phyloP scores from a whole-genome alignment of 2,329 filamentous ascomycete species.

The Diaporthe citriasiana region DNA sequence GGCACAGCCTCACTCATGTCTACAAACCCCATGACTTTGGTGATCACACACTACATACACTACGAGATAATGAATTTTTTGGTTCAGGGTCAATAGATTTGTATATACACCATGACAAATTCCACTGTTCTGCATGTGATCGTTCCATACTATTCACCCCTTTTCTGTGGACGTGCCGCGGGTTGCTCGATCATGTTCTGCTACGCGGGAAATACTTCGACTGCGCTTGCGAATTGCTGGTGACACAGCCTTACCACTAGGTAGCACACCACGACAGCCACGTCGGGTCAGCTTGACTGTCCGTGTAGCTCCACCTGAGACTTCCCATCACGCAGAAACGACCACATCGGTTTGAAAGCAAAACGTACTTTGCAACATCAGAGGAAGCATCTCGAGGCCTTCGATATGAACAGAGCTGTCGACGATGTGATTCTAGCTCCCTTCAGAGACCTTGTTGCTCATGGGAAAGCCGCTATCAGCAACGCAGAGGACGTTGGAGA shows the following conservation, averaged over 20 bases:
- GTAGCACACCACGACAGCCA: not conserved
- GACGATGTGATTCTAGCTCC: conserved; percentile 37
- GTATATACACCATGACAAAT: not conserved
- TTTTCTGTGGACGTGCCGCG: not conserved
- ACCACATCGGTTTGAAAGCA: not conserved
- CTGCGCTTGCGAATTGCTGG: not conserved
- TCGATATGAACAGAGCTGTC: conserved; percentile 23
- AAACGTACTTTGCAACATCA: not conserved
- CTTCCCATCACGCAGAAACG: not conserved
- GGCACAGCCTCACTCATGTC: not conserved
- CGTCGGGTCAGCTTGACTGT: conserved; percentile 14
- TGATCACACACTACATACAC: not conserved
- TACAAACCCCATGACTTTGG: not conserved
- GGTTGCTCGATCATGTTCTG: not conserved
- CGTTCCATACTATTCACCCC: no score
- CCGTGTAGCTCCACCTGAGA: not conserved
- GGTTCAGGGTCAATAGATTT: no score
- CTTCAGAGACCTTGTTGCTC: conserved; percentile 37
- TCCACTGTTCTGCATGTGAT: not conserved
- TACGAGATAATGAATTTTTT: not conserved
- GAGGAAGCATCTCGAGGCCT: not conserved
- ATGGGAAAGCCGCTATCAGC: conserved; percentile 50
- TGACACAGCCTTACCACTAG: not conserved
- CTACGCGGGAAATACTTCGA: not conserved
- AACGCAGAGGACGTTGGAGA: conserved; percentile 52